Percentiles rank a stretch among this genome's conserved stretches.
Conservation (phyloP, 1,139 yeast species). For the Geotrichum europaeum region DNA sequence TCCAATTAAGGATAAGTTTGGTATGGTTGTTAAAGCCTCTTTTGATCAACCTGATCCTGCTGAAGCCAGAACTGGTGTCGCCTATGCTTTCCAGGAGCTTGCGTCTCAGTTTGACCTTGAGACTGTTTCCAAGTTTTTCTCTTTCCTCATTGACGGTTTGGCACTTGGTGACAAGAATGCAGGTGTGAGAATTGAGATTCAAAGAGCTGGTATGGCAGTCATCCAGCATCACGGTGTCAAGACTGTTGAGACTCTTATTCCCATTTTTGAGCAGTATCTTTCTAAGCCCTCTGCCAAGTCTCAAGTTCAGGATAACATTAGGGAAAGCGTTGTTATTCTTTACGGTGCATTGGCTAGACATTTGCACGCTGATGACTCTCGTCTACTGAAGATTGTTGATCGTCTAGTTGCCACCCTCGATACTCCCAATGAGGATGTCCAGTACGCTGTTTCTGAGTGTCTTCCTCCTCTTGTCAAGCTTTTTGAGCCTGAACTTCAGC, state of each 20-base stretch:
- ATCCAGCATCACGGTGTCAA: slow-evolving; percentile 59
- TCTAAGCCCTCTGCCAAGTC: slow-evolving; percentile 32
- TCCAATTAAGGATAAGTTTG: slow-evolving; percentile 70
- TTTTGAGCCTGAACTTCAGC: slow-evolving; percentile 35
- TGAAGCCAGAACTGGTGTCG: slow-evolving; percentile 80
- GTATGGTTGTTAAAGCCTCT: slow-evolving; percentile 62
- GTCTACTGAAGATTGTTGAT: slow-evolving; percentile 59
- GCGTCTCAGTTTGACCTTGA: slow-evolving; percentile 43
- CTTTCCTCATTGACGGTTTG: slow-evolving; percentile 52
- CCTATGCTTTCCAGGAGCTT: slow-evolving; percentile 56
- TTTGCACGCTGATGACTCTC: slow-evolving; percentile 54
- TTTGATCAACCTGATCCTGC: slow-evolving; percentile 63
- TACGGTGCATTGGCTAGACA: slow-evolving; percentile 88
- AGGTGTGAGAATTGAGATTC: slow-evolving; percentile 72
- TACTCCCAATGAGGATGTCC: slow-evolving; percentile 86
- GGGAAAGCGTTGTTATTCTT: slow-evolving; percentile 75
- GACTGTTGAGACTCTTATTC: slow-evolving; percentile 64
- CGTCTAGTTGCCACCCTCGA: slow-evolving; percentile 68
- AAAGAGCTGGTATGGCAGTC: slow-evolving; percentile 79
- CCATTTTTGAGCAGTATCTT: slow-evolving; percentile 64
- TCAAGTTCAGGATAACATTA: slow-evolving; percentile 54
- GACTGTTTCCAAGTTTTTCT: slow-evolving; percentile 46
- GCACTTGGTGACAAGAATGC: slow-evolving; percentile 71
- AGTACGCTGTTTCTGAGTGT: slow-evolving; percentile 78
- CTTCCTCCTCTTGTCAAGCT: slow-evolving; percentile 75